Conservation (phyloP, 345 rosid species). For the Populus nigra region DNA sequence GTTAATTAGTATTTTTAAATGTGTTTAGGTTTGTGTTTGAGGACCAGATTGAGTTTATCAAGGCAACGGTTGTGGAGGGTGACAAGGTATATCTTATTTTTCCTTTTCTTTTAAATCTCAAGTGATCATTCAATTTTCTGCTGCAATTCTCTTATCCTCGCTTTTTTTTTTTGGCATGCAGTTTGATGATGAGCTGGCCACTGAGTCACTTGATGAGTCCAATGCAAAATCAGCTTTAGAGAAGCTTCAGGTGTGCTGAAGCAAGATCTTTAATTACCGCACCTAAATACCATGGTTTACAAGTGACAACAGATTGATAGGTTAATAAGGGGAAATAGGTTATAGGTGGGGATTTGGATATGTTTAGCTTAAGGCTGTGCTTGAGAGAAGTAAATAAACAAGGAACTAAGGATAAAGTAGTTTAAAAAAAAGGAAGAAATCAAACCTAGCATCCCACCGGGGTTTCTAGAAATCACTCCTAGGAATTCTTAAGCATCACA, state of each 20-base stretch:
- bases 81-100: slow-evolving; percentile 53
- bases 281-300: not conserved
- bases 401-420: not conserved
- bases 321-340: not conserved
- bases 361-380: not conserved
- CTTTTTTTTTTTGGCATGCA: slow-evolving; percentile 25
- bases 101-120: not conserved
- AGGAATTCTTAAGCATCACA: not conserved
- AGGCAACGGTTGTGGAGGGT: slow-evolving; percentile 79
- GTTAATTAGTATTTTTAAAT: not conserved
- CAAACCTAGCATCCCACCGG: not conserved
- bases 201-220: slow-evolving; percentile 42
- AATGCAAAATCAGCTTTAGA: slow-evolving; percentile 65
- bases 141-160: not conserved
- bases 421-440: not conserved
- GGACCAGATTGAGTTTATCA: slow-evolving; percentile 90
- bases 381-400: not conserved
- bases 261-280: not conserved
- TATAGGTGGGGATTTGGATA: not conserved
- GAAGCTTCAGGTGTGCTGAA: slow-evolving; percentile 64
- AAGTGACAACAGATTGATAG: not conserved
- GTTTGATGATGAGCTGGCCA: slow-evolving; percentile 45
- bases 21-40: slow-evolving; percentile 78
- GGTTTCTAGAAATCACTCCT: not conserved
- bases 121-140: not conserved